Percentiles rank a stretch among this genome's conserved stretches.
Evolutionary conservation across 148 eudicot genomes (phyloP).

Genomic region (Pouteria glomerata): DNA sequence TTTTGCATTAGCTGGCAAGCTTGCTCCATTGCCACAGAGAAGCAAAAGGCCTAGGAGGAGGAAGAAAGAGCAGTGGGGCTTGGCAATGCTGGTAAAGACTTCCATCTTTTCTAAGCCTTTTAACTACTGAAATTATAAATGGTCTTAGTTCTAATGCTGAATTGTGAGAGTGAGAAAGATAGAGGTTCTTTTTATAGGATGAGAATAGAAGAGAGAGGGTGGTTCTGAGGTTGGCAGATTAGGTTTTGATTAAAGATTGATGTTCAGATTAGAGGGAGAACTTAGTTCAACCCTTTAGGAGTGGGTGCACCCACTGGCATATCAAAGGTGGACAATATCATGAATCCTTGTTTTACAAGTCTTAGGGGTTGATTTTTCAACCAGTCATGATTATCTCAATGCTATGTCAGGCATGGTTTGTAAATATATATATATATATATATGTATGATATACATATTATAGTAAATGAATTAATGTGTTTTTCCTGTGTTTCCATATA

Average conservation of each 20-base stretch:
- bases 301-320: conserved; percentile 52
- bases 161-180: conserved; percentile 21
- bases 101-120: conserved; percentile 13
- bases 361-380: neutral
- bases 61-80: conserved; percentile 19
- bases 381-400: neutral
- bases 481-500: no score
- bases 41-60: conserved; percentile 20
- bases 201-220: conserved; percentile 28
- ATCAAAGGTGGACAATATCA: conserved; percentile 16
- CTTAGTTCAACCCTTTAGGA: conserved; percentile 20
- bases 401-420: no score
- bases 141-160: neutral
- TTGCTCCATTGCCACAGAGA: conserved; percentile 21
- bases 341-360: conserved; percentile 23
- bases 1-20: conserved; percentile 38
- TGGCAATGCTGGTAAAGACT: conserved; percentile 6
- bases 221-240: conserved; percentile 52
- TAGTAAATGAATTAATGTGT: no score
- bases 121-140: neutral
- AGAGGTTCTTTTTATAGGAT: conserved; percentile 28
- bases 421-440: no score
- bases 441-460: no score
- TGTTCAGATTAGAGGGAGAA: conserved; percentile 13
- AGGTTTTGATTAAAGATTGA: conserved; percentile 30